Percentiles rank a stretch among this genome's conserved stretches.
Conservation (phyloP, 805 yeast genomes). For the Wickerhamia fluorescens region DNA sequence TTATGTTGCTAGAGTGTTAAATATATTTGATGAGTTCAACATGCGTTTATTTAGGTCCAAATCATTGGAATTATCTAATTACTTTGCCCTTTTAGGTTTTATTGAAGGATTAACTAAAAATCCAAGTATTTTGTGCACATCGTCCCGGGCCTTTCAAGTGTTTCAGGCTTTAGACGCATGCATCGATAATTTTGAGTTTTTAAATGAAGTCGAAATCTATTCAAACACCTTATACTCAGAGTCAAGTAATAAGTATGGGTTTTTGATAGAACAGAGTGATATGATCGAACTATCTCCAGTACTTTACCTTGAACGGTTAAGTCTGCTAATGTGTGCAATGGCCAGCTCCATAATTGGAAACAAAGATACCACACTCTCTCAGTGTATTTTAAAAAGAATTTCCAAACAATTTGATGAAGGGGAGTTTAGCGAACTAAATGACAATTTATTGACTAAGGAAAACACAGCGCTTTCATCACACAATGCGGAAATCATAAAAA, state of each 20-base stretch:
- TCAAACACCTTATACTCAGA: constrained; percentile 13
- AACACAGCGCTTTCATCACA: constrained; percentile 14
- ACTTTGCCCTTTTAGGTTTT: constrained; percentile 29
- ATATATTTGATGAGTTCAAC: constrained; percentile 21
- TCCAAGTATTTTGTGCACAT: constrained; percentile 19
- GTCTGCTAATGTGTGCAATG: constrained; percentile 29
- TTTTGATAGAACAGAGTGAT: constrained; percentile 18
- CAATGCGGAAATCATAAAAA: constrained; percentile 20
- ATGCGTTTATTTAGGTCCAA: constrained; percentile 15
- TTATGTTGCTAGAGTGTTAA: constrained; percentile 18
- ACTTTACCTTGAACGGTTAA: constrained; percentile 27
- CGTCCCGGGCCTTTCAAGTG: constrained; percentile 20
- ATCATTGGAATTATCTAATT: constrained; percentile 21
- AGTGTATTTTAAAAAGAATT: constrained; percentile 19
- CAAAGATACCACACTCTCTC: constrained; percentile 19
- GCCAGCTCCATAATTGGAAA: constrained; percentile 22
- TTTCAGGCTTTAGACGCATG: constrained; percentile 28
- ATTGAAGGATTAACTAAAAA: constrained; percentile 22
- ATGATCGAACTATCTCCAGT: constrained; percentile 28
- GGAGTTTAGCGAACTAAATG: constrained; percentile 1
- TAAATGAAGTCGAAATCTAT: constrained; percentile 28
- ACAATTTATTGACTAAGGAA: constrained; percentile 2
- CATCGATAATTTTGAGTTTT: constrained; percentile 32
- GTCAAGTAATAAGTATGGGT: constrained; percentile 9
- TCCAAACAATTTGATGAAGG: constrained; percentile 11